Evolutionary conservation across 495 filamentous ascomycete species (phyloP).

Genomic region (Aspergillus coremiiformis): DNA sequence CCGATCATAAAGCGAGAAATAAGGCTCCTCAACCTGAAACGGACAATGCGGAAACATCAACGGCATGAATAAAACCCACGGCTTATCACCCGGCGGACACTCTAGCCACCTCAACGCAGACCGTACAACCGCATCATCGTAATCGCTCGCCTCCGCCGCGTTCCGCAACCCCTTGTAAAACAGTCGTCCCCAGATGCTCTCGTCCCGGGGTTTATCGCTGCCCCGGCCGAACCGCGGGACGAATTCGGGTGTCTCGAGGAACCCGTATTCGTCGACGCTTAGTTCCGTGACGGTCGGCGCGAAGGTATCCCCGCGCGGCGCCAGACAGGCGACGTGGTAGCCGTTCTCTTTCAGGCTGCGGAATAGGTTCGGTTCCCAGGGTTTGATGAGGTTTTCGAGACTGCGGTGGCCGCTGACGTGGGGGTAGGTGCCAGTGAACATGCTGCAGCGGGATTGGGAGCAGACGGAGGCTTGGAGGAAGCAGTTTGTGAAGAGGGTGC

Average conservation of each 20-base stretch:
- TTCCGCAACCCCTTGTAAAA: slow-evolving; percentile 18
- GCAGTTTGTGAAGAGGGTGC: slow-evolving; percentile 19
- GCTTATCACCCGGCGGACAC: slow-evolving; percentile 17
- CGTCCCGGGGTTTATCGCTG: not conserved
- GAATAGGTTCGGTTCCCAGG: slow-evolving; percentile 24
- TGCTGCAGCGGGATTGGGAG: slow-evolving; percentile 20
- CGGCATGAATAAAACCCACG: slow-evolving; percentile 23
- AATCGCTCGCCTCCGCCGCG: slow-evolving; percentile 16
- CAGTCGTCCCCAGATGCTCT: slow-evolving; percentile 16
- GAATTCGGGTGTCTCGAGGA: slow-evolving; percentile 22
- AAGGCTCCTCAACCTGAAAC: slow-evolving; percentile 25
- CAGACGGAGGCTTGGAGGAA: slow-evolving; percentile 21
- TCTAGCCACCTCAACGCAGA: slow-evolving; percentile 20
- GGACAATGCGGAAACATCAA: slow-evolving; percentile 24
- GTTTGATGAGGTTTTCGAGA: slow-evolving; percentile 24
- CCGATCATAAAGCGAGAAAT: slow-evolving; percentile 21
- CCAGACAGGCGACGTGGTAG: slow-evolving; percentile 22
- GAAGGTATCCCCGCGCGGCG: slow-evolving; percentile 21
- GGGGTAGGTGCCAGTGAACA: slow-evolving; percentile 20
- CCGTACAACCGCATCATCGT: slow-evolving; percentile 20
- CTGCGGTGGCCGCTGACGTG: slow-evolving; percentile 20
- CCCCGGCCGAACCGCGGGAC: slow-evolving; percentile 14
- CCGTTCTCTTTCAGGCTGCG: slow-evolving; percentile 19
- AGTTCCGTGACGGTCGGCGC: slow-evolving; percentile 21
- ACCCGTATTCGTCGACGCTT: slow-evolving; percentile 21